phyloP scores from a whole-genome alignment of 345 rosid species.

The Arabidopsis suecica region DNA sequence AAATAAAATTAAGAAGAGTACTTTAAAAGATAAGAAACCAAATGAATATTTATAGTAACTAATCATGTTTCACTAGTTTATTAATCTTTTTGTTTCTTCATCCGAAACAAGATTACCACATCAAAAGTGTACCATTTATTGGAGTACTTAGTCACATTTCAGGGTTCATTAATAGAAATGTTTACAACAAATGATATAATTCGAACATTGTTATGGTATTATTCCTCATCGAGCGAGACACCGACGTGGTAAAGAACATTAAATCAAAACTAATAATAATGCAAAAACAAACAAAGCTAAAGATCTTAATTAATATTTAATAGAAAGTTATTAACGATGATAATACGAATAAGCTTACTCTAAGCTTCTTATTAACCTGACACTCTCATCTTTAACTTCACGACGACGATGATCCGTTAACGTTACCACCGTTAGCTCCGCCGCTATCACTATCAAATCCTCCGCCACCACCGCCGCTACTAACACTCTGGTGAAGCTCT shows the following conservation, averaged over 20 bases:
- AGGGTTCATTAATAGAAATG: background rate
- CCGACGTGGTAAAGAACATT: conserved; percentile 22
- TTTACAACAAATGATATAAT: background rate
- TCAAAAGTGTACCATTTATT: background rate
- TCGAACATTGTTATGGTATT: background rate
- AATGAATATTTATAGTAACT: conserved; percentile 3
- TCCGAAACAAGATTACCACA: conserved; percentile 29
- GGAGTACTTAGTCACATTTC: conserved; percentile 3
- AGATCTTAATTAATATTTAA: conserved; percentile 25
- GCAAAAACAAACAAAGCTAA: conserved; percentile 17
- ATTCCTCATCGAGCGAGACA: conserved; percentile 32
- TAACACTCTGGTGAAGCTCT: conserved; percentile 39
- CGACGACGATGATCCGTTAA: conserved; percentile 43
- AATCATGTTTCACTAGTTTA: conserved; percentile 14
- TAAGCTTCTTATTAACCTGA: conserved; percentile 33
- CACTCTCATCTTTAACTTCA: conserved; percentile 31
- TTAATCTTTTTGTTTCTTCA: conserved; percentile 25
- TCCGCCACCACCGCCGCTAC: conserved; percentile 34
- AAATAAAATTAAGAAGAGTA: conserved; percentile 9
- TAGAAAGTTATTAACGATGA: conserved; percentile 32
- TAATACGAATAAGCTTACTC: conserved; percentile 44
- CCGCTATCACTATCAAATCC: conserved; percentile 46
- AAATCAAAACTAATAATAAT: conserved; percentile 8
- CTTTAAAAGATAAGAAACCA: conserved; percentile 20
- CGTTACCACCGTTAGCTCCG: conserved; percentile 36